Conservation (phyloP, 768 basidiomycete genomes). For the Chalciporus chontae region DNA sequence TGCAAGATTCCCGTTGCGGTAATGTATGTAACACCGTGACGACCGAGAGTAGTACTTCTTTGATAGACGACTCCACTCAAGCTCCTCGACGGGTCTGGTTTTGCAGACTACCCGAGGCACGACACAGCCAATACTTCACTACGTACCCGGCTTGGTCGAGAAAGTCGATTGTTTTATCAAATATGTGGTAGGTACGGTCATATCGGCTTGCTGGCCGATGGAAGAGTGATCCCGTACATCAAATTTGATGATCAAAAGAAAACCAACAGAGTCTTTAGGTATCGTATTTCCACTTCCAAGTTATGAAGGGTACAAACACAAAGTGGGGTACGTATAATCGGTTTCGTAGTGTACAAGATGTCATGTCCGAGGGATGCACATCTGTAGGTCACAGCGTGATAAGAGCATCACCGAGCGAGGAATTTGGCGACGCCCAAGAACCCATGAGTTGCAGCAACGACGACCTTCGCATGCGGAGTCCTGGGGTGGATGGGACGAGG, state of each 20-base stretch:
- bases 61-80: too few relatives aligned
- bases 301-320: not conserved
- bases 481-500: slow-evolving; percentile 14
- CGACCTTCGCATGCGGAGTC: not conserved
- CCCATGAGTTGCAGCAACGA: slow-evolving; percentile 1
- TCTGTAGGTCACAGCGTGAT: not conserved
- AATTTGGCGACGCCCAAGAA: slow-evolving; percentile 9
- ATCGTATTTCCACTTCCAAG: not conserved
- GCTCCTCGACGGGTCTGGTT: too few relatives aligned
- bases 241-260: not conserved
- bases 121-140: too few relatives aligned
- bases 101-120: too few relatives aligned
- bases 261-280: not conserved
- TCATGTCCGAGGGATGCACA: slow-evolving; percentile 5
- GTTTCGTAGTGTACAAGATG: not conserved
- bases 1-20: too few relatives aligned
- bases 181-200: too few relatives aligned
- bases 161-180: too few relatives aligned
- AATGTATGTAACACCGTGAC: too few relatives aligned
- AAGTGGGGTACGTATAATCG: not conserved
- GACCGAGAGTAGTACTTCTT: too few relatives aligned
- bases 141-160: too few relatives aligned
- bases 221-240: not conserved
- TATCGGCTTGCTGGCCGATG: not conserved
- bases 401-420: slow-evolving; percentile 8